Percentiles rank a stretch among this genome's conserved stretches.
Evolutionary conservation across 257 asterid genomes (phyloP).

Genomic region (Scutellaria galericulata): DNA sequence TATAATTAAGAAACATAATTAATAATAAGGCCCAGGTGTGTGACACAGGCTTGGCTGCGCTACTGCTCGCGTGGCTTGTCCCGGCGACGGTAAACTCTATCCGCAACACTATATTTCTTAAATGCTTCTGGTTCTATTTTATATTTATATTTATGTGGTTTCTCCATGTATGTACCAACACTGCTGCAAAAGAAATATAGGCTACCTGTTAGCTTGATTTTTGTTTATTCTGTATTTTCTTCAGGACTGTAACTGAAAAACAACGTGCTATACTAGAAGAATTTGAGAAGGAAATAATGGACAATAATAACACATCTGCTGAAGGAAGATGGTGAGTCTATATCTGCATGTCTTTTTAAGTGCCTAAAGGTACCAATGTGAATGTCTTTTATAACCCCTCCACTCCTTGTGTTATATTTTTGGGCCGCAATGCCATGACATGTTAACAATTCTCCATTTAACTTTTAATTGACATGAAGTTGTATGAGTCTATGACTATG

Average conservation of each 20-base stretch:
- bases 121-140: background rate
- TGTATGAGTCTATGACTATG: background rate
- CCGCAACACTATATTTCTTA: background rate
- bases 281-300: slow-evolving; percentile 72
- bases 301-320: slow-evolving; percentile 43
- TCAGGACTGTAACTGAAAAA: slow-evolving; percentile 63
- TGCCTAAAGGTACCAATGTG: background rate
- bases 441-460: background rate
- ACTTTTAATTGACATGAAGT: background rate
- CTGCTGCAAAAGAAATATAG: slow-evolving; percentile 23
- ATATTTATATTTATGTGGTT: background rate
- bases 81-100: too few species aligned
- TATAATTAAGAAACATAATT: too few species aligned
- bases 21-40: too few species aligned
- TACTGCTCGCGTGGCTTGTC: too few species aligned
- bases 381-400: background rate
- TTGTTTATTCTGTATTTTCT: slow-evolving; percentile 20
- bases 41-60: too few species aligned
- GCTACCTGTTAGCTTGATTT: slow-evolving; percentile 4
- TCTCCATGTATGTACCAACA: background rate
- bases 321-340: slow-evolving; percentile 68
- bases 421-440: background rate
- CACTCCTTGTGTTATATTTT: background rate
- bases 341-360: slow-evolving; percentile 21
- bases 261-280: slow-evolving; percentile 87